Evolutionary conservation across 2,329 filamentous ascomycete genomes (phyloP).

Genomic region (Xylariaceae sp.): DNA sequence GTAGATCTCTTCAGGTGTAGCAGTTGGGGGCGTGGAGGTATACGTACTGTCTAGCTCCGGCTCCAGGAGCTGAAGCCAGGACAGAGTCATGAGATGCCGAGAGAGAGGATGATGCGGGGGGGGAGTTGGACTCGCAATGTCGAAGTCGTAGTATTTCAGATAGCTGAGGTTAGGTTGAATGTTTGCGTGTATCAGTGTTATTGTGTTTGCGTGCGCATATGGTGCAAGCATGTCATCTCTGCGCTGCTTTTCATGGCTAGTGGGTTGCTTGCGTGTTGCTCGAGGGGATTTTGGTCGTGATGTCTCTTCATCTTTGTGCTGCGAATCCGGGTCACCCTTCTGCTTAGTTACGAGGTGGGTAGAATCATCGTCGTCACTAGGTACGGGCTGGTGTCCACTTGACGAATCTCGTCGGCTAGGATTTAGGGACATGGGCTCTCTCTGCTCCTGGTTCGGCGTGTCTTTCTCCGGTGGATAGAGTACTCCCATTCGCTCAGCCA

Average conservation of each 20-base stretch:
- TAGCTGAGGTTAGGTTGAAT: conserved; percentile 86
- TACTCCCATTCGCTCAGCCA: conserved; percentile 89
- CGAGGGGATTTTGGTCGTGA: conserved; percentile 20
- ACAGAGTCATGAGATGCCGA: conserved; percentile 80
- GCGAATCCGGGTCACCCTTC: background rate
- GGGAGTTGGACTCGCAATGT: conserved; percentile 68
- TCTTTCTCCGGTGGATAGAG: conserved; percentile 56
- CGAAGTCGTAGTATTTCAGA: conserved; percentile 88
- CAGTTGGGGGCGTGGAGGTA: conserved; percentile 63
- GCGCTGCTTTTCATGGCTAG: conserved; percentile 24
- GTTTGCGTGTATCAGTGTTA: conserved; percentile 81
- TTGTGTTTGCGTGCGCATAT: conserved; percentile 73
- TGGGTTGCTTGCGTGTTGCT: conserved; percentile 16
- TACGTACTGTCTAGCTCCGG: conserved; percentile 79
- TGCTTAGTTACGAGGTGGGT: background rate
- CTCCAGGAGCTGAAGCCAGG: conserved; percentile 88
- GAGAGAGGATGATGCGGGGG: conserved; percentile 76
- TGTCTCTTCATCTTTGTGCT: conserved; percentile 3
- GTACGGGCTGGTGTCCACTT: background rate
- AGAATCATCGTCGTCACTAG: conserved; percentile 2
- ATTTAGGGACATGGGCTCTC: conserved; percentile 3
- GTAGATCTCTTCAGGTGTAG: conserved; percentile 66
- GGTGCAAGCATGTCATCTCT: conserved; percentile 63
- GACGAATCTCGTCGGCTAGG: conserved; percentile 1
- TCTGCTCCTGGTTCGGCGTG: conserved; percentile 1